Conservation (phyloP, 371 early-diverging fungal genomes). For the Thermomucor indicae-seudaticae region DNA sequence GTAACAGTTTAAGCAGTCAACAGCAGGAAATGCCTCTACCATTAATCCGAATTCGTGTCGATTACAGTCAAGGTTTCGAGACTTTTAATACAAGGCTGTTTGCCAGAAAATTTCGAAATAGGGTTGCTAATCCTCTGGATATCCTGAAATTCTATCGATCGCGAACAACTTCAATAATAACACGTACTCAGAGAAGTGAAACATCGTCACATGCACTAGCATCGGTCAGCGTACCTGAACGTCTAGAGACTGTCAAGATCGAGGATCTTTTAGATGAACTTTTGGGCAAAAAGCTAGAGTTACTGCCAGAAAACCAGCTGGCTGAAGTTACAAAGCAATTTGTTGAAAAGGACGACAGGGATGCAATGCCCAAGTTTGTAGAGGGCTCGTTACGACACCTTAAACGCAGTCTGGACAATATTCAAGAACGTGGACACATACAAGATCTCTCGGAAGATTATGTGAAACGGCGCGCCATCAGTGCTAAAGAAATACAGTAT, state of each 20-base stretch:
- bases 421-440: background rate
- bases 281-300: conserved; percentile 60
- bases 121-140: conserved; percentile 95
- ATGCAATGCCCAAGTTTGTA: conserved; percentile 63
- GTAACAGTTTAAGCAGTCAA: conserved; percentile 13
- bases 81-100: conserved; percentile 85
- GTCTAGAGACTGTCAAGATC: conserved; percentile 63
- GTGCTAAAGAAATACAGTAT: conserved; percentile 9
- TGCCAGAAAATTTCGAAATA: conserved; percentile 75
- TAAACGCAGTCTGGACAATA: conserved; percentile 4
- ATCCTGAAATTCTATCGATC: conserved; percentile 77
- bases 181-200: background rate
- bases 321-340: conserved; percentile 72
- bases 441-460: conserved; percentile 16
- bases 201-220: background rate
- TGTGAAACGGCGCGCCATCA: conserved; percentile 13
- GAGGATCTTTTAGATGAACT: conserved; percentile 76
- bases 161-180: conserved; percentile 2
- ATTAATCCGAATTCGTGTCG: conserved; percentile 79
- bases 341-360: conserved; percentile 90
- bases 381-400: conserved; percentile 15
- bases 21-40: conserved; percentile 56
- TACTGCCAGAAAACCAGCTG: conserved; percentile 78
- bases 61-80: conserved; percentile 79
- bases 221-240: conserved; percentile 44